phyloP scores from a whole-genome alignment of 345 rosid genomes.

The Acer yangbiense region DNA sequence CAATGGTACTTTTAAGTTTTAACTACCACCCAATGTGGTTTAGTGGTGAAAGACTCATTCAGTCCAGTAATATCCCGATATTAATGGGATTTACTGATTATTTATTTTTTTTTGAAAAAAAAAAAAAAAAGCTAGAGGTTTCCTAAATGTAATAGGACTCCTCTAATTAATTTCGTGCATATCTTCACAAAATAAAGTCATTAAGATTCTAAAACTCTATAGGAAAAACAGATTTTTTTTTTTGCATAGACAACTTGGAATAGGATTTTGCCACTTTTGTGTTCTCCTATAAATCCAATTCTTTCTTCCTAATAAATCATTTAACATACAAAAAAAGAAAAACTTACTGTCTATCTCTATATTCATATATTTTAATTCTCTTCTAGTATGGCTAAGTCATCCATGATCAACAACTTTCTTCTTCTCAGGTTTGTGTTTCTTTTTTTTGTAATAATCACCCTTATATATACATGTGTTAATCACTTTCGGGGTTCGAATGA shows the following conservation, averaged over 20 bases:
- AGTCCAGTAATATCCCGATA: too few species aligned
- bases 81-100: background rate
- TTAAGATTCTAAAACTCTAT: background rate
- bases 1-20: too few species aligned
- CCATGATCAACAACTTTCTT: conserved; percentile 19
- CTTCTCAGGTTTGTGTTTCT: conserved; percentile 18
- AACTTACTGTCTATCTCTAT: background rate
- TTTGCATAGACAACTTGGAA: too few species aligned
- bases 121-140: background rate
- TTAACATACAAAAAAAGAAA: background rate
- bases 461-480: background rate
- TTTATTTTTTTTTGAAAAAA: too few species aligned
- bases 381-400: conserved; percentile 25
- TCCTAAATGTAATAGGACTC: background rate
- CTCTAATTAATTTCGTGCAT: background rate
- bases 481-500: background rate
- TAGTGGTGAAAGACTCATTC: too few species aligned
- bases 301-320: background rate
- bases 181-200: background rate
- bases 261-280: background rate
- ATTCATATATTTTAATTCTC: background rate
- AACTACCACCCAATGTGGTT: too few species aligned
- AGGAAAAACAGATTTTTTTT: background rate
- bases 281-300: background rate
- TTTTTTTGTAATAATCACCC: background rate